Evolutionary conservation across 257 asterid species (phyloP), one percentile per base, ranked within the genome.

Genomic region (Solanum corneliomulleri): DNA sequence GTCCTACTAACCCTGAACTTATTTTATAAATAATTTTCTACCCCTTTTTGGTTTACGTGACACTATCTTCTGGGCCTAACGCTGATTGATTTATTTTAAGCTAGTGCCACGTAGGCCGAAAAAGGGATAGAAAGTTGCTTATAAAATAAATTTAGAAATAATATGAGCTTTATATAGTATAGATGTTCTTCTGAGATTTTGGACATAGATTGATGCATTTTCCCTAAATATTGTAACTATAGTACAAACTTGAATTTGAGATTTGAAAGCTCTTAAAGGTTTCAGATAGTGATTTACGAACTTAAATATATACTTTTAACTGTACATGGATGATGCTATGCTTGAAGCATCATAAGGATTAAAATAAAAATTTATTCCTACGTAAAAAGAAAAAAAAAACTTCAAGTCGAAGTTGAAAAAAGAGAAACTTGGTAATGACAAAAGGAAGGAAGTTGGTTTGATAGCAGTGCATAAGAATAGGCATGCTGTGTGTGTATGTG

Each of bases 1-100:
- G 5, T 33, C 0, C 0, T 0, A 33, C 3, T 33, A 33, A 0
- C 5, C 4, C 5, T 33, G 5, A 33, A 33, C 0, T 33, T 33
- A 33, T 3, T 0, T 33, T 33, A 33, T 33, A 0, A 33, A 33
- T 33, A 33, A 3, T 33, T 33, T 33, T 33, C 5, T 3, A 33
- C 0, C 35, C 35, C 1, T 3, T 33, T 33, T 33, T 33, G 35
- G 5, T 1, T 33, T 33, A 33, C 1, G 5, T 0, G 5, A 0
- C 5, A 33, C 35, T 33, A 33, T 33, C 35, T 33, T 33, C 5
- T 33, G 35, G 35, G 0, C 5, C 35, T 33, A 33, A 33, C 35
- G 5, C 35, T 33, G 5, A 33, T 33, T 33, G 35, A 33, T 33
- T 31, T 33, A 0, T 3, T 3, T 0, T 4, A 33, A 33, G 35